phyloP scores from a whole-genome alignment of 345 rosid species.

The Salix viminalis region DNA sequence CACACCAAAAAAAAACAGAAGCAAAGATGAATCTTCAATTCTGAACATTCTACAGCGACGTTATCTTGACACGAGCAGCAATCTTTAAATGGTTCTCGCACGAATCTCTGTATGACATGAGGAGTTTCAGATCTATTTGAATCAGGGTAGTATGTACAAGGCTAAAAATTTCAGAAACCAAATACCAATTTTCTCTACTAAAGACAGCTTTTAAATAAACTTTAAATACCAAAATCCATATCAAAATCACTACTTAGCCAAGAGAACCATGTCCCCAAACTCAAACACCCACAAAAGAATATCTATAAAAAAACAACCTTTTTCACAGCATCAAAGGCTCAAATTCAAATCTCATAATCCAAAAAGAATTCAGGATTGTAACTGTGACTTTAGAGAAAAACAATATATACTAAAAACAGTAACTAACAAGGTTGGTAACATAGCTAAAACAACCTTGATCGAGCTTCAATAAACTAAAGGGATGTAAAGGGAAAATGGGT shows the following conservation, averaged over 20 bases:
- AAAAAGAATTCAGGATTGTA: conserved; percentile 3
- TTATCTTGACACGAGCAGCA: conserved; percentile 24
- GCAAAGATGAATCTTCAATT: conserved; percentile 27
- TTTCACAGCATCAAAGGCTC: not conserved
- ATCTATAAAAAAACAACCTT: not conserved
- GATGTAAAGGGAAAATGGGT: conserved; percentile 22
- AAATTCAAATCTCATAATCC: conserved; percentile 21
- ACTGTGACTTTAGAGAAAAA: conserved; percentile 1
- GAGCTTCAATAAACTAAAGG: conserved; percentile 31
- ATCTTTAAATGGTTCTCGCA: conserved; percentile 29
- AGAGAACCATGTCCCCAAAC: conserved; percentile 17
- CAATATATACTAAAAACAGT: conserved; percentile 11
- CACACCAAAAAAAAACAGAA: conserved; percentile 25
- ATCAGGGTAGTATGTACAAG: conserved; percentile 8
- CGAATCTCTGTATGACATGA: conserved; percentile 32
- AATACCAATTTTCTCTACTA: not conserved
- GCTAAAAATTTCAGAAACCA: conserved; percentile 6
- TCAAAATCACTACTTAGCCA: conserved; percentile 9
- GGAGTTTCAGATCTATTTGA: conserved; percentile 33
- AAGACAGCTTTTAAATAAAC: conserved; percentile 2
- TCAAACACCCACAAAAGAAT: conserved; percentile 6
- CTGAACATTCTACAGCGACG: conserved; percentile 42
- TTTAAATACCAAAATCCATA: conserved; percentile 6
- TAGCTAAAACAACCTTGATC: conserved; percentile 37
- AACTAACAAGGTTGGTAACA: conserved; percentile 6